Evolutionary conservation across 305 asterid genomes (phyloP).

Genomic region (Fraxinus sp.): DNA sequence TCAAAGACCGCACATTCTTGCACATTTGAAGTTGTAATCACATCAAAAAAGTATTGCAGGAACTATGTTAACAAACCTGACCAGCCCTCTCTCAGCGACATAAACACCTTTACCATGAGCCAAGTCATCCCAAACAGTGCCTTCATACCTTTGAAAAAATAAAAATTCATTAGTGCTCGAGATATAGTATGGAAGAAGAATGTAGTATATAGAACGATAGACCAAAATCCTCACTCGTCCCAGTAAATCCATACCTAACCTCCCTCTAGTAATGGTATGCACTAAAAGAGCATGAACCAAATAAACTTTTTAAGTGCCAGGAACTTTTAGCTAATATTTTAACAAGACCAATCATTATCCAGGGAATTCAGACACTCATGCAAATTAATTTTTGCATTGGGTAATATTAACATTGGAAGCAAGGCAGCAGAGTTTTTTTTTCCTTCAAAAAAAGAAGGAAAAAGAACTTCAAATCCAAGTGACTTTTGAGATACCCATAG

Average conservation of each 20-base stretch:
- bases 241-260: background rate
- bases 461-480: background rate
- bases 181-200: conserved; percentile 8
- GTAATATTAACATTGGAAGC: background rate
- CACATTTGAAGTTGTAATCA: conserved; percentile 3
- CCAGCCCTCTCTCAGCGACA: conserved; percentile 79
- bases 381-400: background rate
- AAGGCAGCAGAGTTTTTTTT: background rate
- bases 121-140: conserved; percentile 98
- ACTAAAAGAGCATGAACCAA: background rate
- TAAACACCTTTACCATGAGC: conserved; percentile 97
- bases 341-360: background rate
- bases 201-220: background rate
- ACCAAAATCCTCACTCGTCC: conserved; percentile 2
- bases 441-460: background rate
- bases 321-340: background rate
- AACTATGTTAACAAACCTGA: conserved; percentile 58
- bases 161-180: conserved; percentile 20
- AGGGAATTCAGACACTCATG: background rate
- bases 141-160: conserved; percentile 66
- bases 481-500: background rate
- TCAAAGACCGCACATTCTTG: conserved; percentile 3
- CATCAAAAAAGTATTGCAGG: background rate
- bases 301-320: background rate
- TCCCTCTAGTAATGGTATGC: background rate